Conservation (phyloP, 1,284 basidiomycete genomes). For the Ganoderma lingzhi region DNA sequence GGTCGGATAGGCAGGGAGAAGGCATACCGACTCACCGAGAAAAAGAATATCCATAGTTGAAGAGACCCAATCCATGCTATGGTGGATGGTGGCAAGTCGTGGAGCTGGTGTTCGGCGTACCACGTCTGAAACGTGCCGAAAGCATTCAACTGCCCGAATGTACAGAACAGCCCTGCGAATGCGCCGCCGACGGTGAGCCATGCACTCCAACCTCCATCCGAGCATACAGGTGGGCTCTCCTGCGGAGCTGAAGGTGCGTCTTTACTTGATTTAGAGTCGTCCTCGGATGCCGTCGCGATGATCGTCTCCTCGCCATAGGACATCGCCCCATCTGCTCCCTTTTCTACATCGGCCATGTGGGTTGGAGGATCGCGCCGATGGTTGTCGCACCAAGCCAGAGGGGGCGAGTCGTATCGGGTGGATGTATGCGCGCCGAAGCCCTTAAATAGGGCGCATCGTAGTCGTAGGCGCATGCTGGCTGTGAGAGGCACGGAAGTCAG, state of each 20-base stretch:
- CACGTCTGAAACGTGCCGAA: constrained; percentile 49
- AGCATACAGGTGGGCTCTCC: neutral
- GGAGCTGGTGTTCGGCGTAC: constrained; percentile 48
- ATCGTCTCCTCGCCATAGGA: constrained; percentile 2
- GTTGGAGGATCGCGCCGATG: neutral
- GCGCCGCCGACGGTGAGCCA: constrained; percentile 43
- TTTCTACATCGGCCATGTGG: constrained; percentile 20
- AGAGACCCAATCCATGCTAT: constrained; percentile 55
- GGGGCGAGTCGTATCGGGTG: neutral
- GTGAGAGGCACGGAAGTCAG: constrained; percentile 13
- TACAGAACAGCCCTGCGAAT: constrained; percentile 41
- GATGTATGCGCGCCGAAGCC: neutral
- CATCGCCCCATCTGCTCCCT: constrained; percentile 2
- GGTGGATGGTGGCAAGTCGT: constrained; percentile 40
- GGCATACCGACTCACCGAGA: constrained; percentile 39
- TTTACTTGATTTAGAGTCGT: constrained; percentile 9
- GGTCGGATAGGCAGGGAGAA: neutral
- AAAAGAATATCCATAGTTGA: constrained; percentile 46
- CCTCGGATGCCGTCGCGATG: neutral
- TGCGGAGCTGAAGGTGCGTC: neutral
- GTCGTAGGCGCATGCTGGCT: neutral
- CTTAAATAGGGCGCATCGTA: constrained; percentile 7
- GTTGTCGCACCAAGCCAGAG: neutral
- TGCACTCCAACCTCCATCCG: constrained; percentile 45
- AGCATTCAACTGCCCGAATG: constrained; percentile 43